These are phyloP conservation scores for Talaromyces pinophilus DNA, from an alignment of 2,329 filamentous ascomycete species.

Conservation along the genomic window DNA sequence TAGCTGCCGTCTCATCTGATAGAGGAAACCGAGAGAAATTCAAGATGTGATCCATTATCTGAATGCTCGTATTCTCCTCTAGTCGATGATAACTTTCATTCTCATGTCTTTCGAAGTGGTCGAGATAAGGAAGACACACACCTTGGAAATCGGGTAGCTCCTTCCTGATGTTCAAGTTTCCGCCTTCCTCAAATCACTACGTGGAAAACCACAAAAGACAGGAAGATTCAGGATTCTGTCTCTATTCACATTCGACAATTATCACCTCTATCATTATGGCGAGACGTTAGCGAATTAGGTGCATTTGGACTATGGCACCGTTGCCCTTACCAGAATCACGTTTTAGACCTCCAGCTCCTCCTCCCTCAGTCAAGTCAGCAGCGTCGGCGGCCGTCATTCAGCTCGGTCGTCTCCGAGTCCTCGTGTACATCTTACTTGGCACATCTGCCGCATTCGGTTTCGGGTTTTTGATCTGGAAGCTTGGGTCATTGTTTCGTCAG, in stretches of 20 bases:
- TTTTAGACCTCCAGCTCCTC: not conserved
- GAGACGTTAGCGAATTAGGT: not conserved
- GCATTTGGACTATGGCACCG: conserved; percentile 18
- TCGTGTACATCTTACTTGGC: conserved; percentile 39
- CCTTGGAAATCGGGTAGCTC: not conserved
- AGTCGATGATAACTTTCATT: not conserved
- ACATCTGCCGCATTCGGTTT: conserved; percentile 42
- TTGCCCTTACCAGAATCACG: conserved; percentile 3
- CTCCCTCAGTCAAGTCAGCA: conserved; percentile 21
- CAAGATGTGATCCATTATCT: not conserved
- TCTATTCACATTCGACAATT: not conserved
- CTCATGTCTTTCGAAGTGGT: not conserved
- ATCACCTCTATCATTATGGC: conserved; percentile 22
- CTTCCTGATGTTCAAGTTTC: not conserved
- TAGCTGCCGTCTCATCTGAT: not conserved
- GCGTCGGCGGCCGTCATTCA: conserved; percentile 14
- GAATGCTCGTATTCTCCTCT: not conserved
- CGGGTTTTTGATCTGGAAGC: conserved; percentile 43
- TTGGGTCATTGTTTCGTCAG: conserved; percentile 39
- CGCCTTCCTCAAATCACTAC: not conserved
- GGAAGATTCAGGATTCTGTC: not conserved
- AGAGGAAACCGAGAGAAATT: not conserved
- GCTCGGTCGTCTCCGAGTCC: conserved; percentile 34
- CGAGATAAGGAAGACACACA: not conserved
- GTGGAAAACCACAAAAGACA: not conserved